Conservation (phyloP, 306 rosid species). For the Sechiopsis laciniata region DNA sequence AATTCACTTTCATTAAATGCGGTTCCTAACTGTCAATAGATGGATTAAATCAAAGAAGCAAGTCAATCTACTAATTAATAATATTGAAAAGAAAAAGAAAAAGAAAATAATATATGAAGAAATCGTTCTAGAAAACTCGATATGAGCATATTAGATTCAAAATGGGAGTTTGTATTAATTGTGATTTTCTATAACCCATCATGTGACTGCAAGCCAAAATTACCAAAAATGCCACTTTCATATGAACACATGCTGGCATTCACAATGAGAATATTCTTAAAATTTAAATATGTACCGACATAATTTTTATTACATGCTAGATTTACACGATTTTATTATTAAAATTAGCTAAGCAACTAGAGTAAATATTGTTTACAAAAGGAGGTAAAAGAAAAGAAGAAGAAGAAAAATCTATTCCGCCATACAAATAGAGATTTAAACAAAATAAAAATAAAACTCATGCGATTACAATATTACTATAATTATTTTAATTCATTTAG, state of each 20-base stretch:
- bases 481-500: too few species aligned
- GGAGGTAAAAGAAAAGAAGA: too few species aligned
- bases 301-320: neutral
- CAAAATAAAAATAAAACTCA: too few species aligned
- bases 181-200: slow-evolving; percentile 10
- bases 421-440: too few species aligned
- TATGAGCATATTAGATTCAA: neutral
- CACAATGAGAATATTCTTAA: neutral
- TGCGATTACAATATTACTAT: too few species aligned
- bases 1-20: neutral
- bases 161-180: slow-evolving; percentile 17
- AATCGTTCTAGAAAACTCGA: neutral
- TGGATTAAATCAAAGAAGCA: neutral
- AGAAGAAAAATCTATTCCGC: too few species aligned
- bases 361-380: too few species aligned
- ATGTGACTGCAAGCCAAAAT: neutral
- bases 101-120: neutral
- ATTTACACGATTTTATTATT: neutral
- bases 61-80: neutral
- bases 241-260: slow-evolving; percentile 15
- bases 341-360: neutral
- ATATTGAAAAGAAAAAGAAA: too few species aligned
- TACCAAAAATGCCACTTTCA: slow-evolving; percentile 13
- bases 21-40: neutral
- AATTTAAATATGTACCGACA: neutral